phyloP scores from a whole-genome alignment of 768 basidiomycete genomes.

The Hygrophorus russula region DNA sequence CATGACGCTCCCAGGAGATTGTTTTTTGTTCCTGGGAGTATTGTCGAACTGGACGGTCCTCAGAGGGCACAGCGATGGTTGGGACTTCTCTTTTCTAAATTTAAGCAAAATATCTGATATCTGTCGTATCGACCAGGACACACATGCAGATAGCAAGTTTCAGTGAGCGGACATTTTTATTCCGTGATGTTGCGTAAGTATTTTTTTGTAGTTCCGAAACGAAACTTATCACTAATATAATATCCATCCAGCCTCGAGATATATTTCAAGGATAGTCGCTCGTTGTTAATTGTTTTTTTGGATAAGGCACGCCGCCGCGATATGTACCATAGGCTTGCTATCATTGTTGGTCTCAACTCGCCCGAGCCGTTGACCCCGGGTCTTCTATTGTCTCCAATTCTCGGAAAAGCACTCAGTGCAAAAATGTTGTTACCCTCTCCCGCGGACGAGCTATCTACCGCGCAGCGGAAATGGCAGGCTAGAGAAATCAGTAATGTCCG shows the following conservation, averaged over 20 bases:
- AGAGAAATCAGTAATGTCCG: slow-evolving; percentile 86
- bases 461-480: slow-evolving; percentile 78
- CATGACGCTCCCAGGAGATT: slow-evolving; percentile 73
- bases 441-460: slow-evolving; percentile 52
- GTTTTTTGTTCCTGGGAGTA: slow-evolving; percentile 77
- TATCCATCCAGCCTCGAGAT: slow-evolving; percentile 57
- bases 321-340: slow-evolving; percentile 40
- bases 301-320: slow-evolving; percentile 54
- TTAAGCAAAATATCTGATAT: background rate
- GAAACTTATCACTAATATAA: background rate
- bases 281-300: slow-evolving; percentile 73
- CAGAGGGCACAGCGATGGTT: slow-evolving; percentile 80
- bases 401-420: slow-evolving; percentile 37
- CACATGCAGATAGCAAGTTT: slow-evolving; percentile 70
- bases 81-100: slow-evolving; percentile 10
- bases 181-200: slow-evolving; percentile 83
- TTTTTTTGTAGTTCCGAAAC: background rate
- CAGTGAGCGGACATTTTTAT: slow-evolving; percentile 77
- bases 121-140: slow-evolving; percentile 38
- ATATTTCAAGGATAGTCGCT: slow-evolving; percentile 88
- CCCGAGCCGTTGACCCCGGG: slow-evolving; percentile 37
- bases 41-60: slow-evolving; percentile 68
- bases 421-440: slow-evolving; percentile 38
- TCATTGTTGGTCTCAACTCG: slow-evolving; percentile 31
- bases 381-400: slow-evolving; percentile 42